A percentile compares a stretch with the other conserved stretches of the same genome.
phyloP scores from a whole-genome alignment of 2,329 filamentous ascomycete genomes.

The Monosporascus sp. region DNA sequence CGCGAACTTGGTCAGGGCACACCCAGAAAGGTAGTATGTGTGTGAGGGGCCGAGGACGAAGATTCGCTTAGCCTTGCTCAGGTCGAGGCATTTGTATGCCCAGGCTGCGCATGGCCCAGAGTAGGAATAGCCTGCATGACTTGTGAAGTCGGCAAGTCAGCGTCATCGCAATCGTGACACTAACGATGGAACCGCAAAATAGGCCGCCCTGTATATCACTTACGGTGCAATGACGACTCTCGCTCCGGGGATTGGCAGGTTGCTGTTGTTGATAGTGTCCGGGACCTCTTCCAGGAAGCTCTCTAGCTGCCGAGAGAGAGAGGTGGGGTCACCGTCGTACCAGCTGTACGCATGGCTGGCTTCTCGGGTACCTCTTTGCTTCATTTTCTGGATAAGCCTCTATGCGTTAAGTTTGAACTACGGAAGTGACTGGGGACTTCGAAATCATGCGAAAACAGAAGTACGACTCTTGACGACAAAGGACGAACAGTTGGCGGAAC shows the following conservation, averaged over 20 bases:
- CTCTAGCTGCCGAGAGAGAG: slow-evolving; percentile 67
- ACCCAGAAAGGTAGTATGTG: slow-evolving; percentile 71
- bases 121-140: slow-evolving; percentile 89
- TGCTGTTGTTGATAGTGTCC: slow-evolving; percentile 50
- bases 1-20: slow-evolving; percentile 68
- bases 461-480: no score
- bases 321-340: slow-evolving; percentile 62
- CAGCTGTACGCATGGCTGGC: slow-evolving; percentile 81
- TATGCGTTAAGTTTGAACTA: not conserved
- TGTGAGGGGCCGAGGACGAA: slow-evolving; percentile 94
- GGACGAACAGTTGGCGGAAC: no score
- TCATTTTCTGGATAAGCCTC: slow-evolving; percentile 15
- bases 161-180: no score
- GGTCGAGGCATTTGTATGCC: slow-evolving; percentile 86
- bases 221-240: slow-evolving; percentile 91
- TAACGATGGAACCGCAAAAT: no score
- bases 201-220: slow-evolving; percentile 29
- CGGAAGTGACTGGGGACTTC: slow-evolving; percentile 1
- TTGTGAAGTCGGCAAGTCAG: slow-evolving; percentile 29
- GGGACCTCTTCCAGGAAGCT: slow-evolving; percentile 70
- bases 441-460: no score
- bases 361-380: slow-evolving; percentile 31
- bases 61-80: slow-evolving; percentile 75
- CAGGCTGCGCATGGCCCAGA: slow-evolving; percentile 89
- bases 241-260: slow-evolving; percentile 66